Evolutionary conservation across 768 basidiomycete genomes (phyloP).

Genomic region (Russula sp.): DNA sequence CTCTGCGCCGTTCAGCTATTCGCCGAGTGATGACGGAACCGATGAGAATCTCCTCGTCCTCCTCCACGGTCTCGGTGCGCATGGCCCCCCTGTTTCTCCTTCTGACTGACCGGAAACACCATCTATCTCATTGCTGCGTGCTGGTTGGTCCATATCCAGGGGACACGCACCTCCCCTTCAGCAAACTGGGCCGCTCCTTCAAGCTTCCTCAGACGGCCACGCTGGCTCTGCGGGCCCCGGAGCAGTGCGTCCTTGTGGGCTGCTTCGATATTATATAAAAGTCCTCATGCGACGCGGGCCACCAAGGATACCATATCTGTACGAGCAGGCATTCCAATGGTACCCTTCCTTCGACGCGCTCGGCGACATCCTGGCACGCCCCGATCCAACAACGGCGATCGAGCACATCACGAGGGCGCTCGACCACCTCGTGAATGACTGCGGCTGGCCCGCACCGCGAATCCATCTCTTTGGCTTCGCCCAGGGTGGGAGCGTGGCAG

Average conservation of each 20-base stretch:
- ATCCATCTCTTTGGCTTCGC: constrained; percentile 88
- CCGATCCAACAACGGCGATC: constrained; percentile 69
- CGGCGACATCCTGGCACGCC: constrained; percentile 62
- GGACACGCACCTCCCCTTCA: constrained; percentile 75
- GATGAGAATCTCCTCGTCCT: constrained; percentile 83
- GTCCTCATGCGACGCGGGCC: neutral
- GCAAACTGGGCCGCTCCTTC: constrained; percentile 61
- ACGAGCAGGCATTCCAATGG: constrained; percentile 82
- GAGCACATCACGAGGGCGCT: constrained; percentile 48
- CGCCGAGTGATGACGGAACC: constrained; percentile 71
- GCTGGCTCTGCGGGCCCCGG: constrained; percentile 74
- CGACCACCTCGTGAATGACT: constrained; percentile 51
- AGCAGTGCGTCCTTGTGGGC: constrained; percentile 46
- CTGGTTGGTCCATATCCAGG: constrained; percentile 40
- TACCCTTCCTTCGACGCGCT: constrained; percentile 75
- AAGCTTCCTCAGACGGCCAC: constrained; percentile 88
- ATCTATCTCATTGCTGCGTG: neutral
- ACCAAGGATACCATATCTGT: constrained; percentile 66
- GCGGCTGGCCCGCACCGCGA: constrained; percentile 57
- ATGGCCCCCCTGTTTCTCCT: neutral
- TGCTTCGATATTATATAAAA: neutral
- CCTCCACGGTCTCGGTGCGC: constrained; percentile 78
- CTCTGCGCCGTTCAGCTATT: constrained; percentile 57
- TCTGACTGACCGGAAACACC: neutral
- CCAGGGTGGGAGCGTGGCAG: constrained; percentile 77